A percentile compares a stretch with the other conserved stretches of the same genome.
phyloP scores from a whole-genome alignment of 1,284 basidiomycete genomes.

The Papiliotrema flavescens region DNA sequence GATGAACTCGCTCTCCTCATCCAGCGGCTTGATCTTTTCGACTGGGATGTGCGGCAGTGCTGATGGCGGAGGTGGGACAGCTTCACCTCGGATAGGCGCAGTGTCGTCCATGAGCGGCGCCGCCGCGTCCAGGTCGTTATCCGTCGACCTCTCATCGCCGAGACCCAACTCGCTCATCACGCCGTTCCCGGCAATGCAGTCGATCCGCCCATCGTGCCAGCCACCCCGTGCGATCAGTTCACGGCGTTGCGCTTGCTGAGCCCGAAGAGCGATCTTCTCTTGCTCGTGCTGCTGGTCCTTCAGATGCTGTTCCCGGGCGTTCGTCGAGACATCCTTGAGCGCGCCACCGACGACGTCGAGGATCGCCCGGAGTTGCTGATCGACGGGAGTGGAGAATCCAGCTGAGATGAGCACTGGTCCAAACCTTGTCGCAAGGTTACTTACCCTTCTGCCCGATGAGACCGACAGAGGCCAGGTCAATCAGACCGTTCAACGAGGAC shows the following conservation, averaged over 20 bases:
- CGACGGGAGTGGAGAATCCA: conserved; percentile 77
- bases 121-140: conserved; percentile 45
- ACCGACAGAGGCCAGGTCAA: conserved; percentile 89
- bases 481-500: conserved; percentile 75
- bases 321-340: conserved; percentile 59
- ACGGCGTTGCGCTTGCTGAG: conserved; percentile 31
- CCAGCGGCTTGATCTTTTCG: conserved; percentile 8
- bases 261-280: conserved; percentile 21
- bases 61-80: conserved; percentile 20
- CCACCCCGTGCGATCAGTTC: conserved; percentile 57
- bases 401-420: conserved; percentile 52
- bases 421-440: neutral
- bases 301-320: conserved; percentile 49
- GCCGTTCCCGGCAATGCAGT: conserved; percentile 75
- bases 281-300: conserved; percentile 30
- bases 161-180: conserved; percentile 76
- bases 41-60: conserved; percentile 19
- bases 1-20: conserved; percentile 53
- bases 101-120: conserved; percentile 33
- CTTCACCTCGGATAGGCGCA: conserved; percentile 31
- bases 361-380: conserved; percentile 80
- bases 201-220: conserved; percentile 78
- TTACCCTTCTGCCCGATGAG: conserved; percentile 89
- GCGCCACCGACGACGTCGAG: conserved; percentile 74
- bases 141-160: conserved; percentile 61